Evolutionary conservation across 176 grass and related monocot species (phyloP).

Genomic region (Cymbopogon citratus): DNA sequence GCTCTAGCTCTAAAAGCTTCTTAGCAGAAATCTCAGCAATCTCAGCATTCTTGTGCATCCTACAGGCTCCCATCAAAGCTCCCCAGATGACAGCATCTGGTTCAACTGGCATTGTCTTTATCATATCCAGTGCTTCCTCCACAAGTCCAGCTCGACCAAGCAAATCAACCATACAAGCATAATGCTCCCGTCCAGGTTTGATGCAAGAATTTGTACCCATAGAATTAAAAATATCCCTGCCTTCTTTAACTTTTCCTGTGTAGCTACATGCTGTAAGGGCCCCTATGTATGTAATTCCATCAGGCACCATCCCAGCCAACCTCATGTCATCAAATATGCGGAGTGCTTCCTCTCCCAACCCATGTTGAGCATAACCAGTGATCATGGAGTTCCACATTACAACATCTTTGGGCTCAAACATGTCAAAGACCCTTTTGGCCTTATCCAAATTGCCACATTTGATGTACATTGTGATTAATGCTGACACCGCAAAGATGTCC

Average conservation of each 20-base stretch:
- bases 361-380: constrained; percentile 74
- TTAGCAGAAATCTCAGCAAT: constrained; percentile 69
- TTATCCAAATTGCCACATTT: constrained; percentile 60
- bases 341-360: constrained; percentile 68
- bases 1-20: constrained; percentile 61
- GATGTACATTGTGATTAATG: constrained; percentile 71
- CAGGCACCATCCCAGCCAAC: constrained; percentile 35
- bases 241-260: constrained; percentile 69
- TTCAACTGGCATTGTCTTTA: constrained; percentile 55
- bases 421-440: constrained; percentile 49
- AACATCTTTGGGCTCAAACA: constrained; percentile 61
- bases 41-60: constrained; percentile 70
- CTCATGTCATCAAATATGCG: constrained; percentile 53
- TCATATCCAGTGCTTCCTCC: constrained; percentile 62
- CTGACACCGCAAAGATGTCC: constrained; percentile 55
- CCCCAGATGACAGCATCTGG: constrained; percentile 76
- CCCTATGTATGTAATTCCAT: constrained; percentile 70
- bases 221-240: constrained; percentile 55
- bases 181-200: constrained; percentile 49
- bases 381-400: constrained; percentile 90
- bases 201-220: constrained; percentile 39
- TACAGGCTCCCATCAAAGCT: constrained; percentile 68
- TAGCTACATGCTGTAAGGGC: constrained; percentile 75
- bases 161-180: constrained; percentile 78
- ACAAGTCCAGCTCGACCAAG: constrained; percentile 61